Conservation (phyloP, 352 stramenopile species). For the Phytophthora pistaciae region DNA sequence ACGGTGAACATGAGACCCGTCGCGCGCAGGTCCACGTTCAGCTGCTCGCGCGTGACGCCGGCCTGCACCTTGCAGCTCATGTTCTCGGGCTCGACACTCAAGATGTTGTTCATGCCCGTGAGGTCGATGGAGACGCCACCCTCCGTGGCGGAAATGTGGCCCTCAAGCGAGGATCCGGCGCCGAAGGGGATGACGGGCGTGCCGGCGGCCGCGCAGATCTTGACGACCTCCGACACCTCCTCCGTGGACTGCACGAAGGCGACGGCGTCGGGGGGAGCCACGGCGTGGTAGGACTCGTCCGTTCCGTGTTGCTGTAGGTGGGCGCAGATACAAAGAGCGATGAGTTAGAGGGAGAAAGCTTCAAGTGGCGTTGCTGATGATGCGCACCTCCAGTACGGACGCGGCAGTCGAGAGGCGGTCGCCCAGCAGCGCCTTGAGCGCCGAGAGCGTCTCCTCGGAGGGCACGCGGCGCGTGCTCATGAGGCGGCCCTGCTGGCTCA, state of each 20-base stretch:
- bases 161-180: slow-evolving; percentile 93
- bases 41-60: slow-evolving; percentile 93
- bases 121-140: slow-evolving; percentile 95
- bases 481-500: slow-evolving; percentile 25
- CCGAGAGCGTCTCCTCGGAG: slow-evolving; percentile 45
- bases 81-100: slow-evolving; percentile 78
- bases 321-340: neutral
- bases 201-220: slow-evolving; percentile 81
- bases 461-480: slow-evolving; percentile 39
- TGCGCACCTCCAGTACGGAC: slow-evolving; percentile 63
- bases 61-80: slow-evolving; percentile 94
- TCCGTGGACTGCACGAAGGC: slow-evolving; percentile 87
- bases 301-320: slow-evolving; percentile 83
- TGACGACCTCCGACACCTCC: slow-evolving; percentile 92
- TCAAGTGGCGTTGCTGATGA: neutral
- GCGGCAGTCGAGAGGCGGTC: slow-evolving; percentile 77
- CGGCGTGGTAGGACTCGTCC: slow-evolving; percentile 93
- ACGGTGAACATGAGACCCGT: slow-evolving; percentile 96
- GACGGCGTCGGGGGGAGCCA: slow-evolving; percentile 86
- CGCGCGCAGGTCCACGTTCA: slow-evolving; percentile 90
- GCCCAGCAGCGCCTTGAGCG: slow-evolving; percentile 66
- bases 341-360: neutral
- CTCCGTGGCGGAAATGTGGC: slow-evolving; percentile 93
- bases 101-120: slow-evolving; percentile 81
- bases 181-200: slow-evolving; percentile 97